These are phyloP conservation scores for Penicillium sp. DNA, from an alignment of 2,329 filamentous ascomycete genomes.

Conservation along the genomic window DNA sequence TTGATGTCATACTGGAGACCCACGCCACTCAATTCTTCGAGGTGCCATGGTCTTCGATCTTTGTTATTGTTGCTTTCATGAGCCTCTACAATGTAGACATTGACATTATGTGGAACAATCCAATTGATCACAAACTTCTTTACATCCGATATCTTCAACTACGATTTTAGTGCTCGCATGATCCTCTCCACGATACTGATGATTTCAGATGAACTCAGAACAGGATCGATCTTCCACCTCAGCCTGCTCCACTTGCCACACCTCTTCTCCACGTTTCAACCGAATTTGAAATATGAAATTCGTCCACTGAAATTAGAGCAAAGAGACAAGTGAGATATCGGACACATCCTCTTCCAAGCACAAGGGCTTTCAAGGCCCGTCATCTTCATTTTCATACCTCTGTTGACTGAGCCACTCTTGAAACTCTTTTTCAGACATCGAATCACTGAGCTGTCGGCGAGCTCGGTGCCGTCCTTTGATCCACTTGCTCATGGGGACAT, in stretches of 20 bases:
- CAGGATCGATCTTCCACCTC: slow-evolving; percentile 12
- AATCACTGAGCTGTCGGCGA: background rate
- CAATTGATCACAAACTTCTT: too few species aligned
- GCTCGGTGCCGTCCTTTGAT: slow-evolving; percentile 1
- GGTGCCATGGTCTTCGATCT: slow-evolving; percentile 12
- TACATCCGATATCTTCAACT: too few species aligned
- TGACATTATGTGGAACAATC: background rate
- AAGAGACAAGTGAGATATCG: too few species aligned
- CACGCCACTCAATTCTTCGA: slow-evolving; percentile 9
- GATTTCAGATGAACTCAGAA: too few species aligned
- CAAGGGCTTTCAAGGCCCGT: too few species aligned
- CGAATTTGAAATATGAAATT: background rate
- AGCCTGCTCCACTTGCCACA: slow-evolving; percentile 14
- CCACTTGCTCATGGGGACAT: slow-evolving; percentile 4
- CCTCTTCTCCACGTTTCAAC: slow-evolving; percentile 5
- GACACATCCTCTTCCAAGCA: too few species aligned
- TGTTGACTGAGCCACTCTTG: background rate
- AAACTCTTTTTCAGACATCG: slow-evolving; percentile 4
- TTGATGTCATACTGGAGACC: slow-evolving; percentile 24
- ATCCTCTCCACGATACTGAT: too few species aligned
- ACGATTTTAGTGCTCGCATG: too few species aligned
- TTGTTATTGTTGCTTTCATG: too few species aligned
- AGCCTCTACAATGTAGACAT: background rate
- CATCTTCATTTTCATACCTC: background rate
- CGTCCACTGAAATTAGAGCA: too few species aligned